Percentiles rank a stretch among this genome's conserved stretches.
phyloP scores from a whole-genome alignment of 2,329 filamentous ascomycete genomes.

The Albophoma yamanashiensis region DNA sequence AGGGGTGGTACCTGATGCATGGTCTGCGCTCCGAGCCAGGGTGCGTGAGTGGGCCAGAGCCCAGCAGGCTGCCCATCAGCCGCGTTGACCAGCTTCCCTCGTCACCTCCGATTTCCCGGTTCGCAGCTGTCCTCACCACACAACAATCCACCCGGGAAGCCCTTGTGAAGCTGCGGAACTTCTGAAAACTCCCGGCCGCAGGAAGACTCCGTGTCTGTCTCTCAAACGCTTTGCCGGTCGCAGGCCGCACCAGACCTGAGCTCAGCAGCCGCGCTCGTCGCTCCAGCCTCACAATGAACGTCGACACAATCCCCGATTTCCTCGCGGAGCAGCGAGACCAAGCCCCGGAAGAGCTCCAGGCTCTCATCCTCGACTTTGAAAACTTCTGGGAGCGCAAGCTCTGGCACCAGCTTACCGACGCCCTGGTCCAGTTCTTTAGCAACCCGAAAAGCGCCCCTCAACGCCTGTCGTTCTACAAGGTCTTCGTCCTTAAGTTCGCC shows the following conservation, averaged over 20 bases:
- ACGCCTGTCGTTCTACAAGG: conserved; percentile 83
- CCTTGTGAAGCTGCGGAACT: not conserved
- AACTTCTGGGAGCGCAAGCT: conserved; percentile 97
- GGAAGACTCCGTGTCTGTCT: not conserved
- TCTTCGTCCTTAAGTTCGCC: conserved; percentile 90
- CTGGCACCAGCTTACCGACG: conserved; percentile 96
- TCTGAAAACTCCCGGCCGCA: not conserved
- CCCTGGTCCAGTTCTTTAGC: conserved; percentile 80
- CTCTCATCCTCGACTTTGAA: conserved; percentile 83
- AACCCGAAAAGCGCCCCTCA: conserved; percentile 70
- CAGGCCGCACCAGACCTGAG: not conserved
- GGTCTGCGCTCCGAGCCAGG: not conserved
- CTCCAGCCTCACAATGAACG: conserved; percentile 51
- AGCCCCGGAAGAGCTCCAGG: conserved; percentile 79
- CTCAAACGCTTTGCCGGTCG: not conserved
- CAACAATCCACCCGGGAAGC: not conserved
- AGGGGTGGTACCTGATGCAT: not conserved
- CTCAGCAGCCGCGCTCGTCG: not conserved
- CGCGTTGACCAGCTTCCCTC: conserved; percentile 16
- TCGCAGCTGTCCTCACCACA: not conserved
- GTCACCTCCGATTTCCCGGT: not conserved
- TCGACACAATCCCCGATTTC: conserved; percentile 84
- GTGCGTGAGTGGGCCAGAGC: conserved; percentile 6
- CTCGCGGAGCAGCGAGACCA: conserved; percentile 81
- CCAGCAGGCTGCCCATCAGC: conserved; percentile 26